Evolutionary conservation across 805 yeast genomes (phyloP).

Genomic region (Torulaspora quercuum): DNA sequence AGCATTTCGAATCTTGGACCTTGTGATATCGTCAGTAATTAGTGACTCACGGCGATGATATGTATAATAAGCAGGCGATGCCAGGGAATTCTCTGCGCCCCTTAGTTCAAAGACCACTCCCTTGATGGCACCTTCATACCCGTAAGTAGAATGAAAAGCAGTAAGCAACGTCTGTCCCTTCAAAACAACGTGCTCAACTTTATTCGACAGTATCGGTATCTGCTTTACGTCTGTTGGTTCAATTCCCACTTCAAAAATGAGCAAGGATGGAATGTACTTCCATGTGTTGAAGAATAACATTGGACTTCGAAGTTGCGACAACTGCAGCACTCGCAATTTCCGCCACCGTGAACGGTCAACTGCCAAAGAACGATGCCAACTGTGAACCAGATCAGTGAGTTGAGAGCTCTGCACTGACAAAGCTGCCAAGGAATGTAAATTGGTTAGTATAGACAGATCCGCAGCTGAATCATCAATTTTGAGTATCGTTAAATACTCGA

Average conservation of each 20-base stretch:
- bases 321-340: slow-evolving; percentile 4
- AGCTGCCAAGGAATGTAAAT: slow-evolving; percentile 9
- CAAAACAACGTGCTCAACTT: not conserved
- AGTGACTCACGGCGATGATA: too few relatives aligned
- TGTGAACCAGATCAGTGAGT: slow-evolving; percentile 7
- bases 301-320: slow-evolving; percentile 16
- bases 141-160: not conserved
- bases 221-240: slow-evolving; percentile 2
- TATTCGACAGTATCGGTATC: slow-evolving; percentile 10
- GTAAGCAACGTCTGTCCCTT: not conserved
- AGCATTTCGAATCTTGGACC: too few relatives aligned
- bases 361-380: slow-evolving; percentile 13
- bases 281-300: slow-evolving; percentile 15
- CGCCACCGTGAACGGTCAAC: slow-evolving; percentile 13
- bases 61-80: too few relatives aligned
- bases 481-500: slow-evolving; percentile 7
- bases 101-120: too few relatives aligned
- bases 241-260: slow-evolving; percentile 7
- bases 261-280: slow-evolving; percentile 12
- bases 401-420: slow-evolving; percentile 9
- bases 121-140: too few relatives aligned
- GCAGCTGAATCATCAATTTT: slow-evolving; percentile 3
- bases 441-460: slow-evolving; percentile 7
- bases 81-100: too few relatives aligned
- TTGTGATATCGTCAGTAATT: too few relatives aligned